A percentile compares a stretch with the other conserved stretches of the same genome.
phyloP scores from a whole-genome alignment of 345 rosid species.

The Litchi chinensis region DNA sequence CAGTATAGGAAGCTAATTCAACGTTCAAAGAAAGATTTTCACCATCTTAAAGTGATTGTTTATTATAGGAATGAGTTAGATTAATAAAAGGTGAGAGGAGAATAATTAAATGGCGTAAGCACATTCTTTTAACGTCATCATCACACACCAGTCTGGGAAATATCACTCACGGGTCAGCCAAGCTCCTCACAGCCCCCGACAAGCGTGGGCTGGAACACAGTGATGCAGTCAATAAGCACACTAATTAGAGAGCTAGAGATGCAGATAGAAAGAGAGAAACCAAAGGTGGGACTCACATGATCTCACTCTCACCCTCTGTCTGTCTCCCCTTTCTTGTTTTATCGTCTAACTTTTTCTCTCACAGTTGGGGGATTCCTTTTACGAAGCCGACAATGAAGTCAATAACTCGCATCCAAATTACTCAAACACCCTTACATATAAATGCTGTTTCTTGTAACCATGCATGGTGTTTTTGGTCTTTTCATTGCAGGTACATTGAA shows the following conservation, averaged over 20 bases:
- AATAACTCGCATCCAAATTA: slow-evolving; percentile 14
- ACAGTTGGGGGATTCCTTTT: slow-evolving; percentile 21
- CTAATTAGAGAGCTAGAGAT: neutral
- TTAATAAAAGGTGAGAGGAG: neutral
- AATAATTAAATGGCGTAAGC: neutral
- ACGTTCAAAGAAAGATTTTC: no score
- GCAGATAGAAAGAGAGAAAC: neutral
- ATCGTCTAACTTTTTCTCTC: slow-evolving; percentile 6
- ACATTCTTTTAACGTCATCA: slow-evolving; percentile 15
- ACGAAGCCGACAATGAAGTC: slow-evolving; percentile 23
- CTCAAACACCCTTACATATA: neutral
- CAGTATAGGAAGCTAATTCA: no score
- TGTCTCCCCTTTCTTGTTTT: slow-evolving; percentile 18
- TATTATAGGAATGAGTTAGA: no score
- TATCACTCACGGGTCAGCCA: slow-evolving; percentile 16
- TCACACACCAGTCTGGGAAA: slow-evolving; percentile 20
- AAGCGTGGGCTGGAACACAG: slow-evolving; percentile 31
- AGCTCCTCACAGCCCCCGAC: slow-evolving; percentile 17
- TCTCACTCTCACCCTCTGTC: slow-evolving; percentile 13
- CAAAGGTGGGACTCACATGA: slow-evolving; percentile 41
- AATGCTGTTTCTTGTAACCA: neutral
- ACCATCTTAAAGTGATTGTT: no score
- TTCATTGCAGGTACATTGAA: neutral
- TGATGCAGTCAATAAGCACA: neutral
- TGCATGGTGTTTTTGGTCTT: slow-evolving; percentile 3